Percentiles rank a stretch among this genome's conserved stretches.
Evolutionary conservation across 371 early-diverging fungal species (phyloP).

Genomic region (Apophysomyces ossiformis): DNA sequence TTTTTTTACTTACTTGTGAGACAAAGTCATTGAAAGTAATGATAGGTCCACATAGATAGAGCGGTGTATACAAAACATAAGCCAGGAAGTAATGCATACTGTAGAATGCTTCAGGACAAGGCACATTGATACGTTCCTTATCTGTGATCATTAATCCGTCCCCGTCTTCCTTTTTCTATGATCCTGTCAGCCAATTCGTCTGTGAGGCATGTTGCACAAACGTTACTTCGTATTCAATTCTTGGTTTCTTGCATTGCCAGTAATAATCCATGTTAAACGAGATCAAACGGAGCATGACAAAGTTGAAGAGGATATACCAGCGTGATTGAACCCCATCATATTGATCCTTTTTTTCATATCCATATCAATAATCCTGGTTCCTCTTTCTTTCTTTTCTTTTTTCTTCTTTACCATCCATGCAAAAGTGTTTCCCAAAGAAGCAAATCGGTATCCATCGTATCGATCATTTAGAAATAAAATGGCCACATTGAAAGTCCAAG

Average conservation of each 20-base stretch:
- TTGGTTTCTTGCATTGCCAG: conserved; percentile 63
- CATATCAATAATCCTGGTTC: neutral
- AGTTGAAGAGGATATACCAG: conserved; percentile 93
- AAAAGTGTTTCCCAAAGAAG: conserved; percentile 50
- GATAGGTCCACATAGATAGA: conserved; percentile 95
- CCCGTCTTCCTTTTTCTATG: conserved; percentile 52
- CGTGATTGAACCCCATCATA: conserved; percentile 69
- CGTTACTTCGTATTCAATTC: conserved; percentile 19
- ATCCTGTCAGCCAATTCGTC: neutral
- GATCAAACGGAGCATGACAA: conserved; percentile 87
- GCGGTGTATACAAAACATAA: conserved; percentile 87
- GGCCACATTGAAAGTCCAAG: conserved; percentile 82
- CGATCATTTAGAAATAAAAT: conserved; percentile 79
- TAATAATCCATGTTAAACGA: conserved; percentile 93
- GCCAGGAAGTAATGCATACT: conserved; percentile 75
- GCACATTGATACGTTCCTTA: conserved; percentile 64
- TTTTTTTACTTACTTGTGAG: conserved; percentile 64
- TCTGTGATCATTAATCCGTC: conserved; percentile 42
- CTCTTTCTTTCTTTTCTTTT: too few relatives aligned
- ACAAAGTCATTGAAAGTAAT: conserved; percentile 92
- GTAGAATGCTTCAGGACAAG: conserved; percentile 69
- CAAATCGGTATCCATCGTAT: conserved; percentile 76
- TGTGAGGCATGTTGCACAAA: neutral
- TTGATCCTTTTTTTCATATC: conserved; percentile 46
- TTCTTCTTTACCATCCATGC: conserved; percentile 67